A percentile compares a stretch with the other conserved stretches of the same genome.
phyloP scores from a whole-genome alignment of 2,329 filamentous ascomycete species.

The Cytospora piceicola region DNA sequence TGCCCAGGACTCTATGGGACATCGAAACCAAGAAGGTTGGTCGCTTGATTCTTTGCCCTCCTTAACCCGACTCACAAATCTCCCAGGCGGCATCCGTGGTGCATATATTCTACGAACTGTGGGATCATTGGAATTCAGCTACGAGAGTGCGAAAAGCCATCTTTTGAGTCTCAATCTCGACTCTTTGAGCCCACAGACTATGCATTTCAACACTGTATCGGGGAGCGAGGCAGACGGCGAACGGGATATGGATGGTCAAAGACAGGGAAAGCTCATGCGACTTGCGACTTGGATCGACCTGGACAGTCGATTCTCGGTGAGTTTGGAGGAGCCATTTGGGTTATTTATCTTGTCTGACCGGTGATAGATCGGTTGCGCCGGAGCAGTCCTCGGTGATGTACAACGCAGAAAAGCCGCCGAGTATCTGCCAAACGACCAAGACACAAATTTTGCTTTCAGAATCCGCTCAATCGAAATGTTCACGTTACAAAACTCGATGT shows the following conservation, averaged over 20 bases:
- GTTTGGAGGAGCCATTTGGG: conserved; percentile 28
- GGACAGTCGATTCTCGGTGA: conserved; percentile 71
- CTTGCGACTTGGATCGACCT: conserved; percentile 74
- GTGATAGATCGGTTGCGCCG: conserved; percentile 75
- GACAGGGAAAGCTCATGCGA: conserved; percentile 67
- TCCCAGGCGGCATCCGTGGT: conserved; percentile 43
- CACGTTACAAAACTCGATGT: conserved; percentile 68
- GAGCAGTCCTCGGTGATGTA: conserved; percentile 82
- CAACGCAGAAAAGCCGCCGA: conserved; percentile 68
- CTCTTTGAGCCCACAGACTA: conserved; percentile 52
- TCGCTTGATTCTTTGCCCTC: not conserved
- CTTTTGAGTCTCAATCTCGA: conserved; percentile 62
- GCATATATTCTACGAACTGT: conserved; percentile 65
- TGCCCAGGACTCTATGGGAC: conserved; percentile 40
- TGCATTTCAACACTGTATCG: conserved; percentile 57
- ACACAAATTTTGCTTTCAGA: conserved; percentile 58
- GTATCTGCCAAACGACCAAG: conserved; percentile 63
- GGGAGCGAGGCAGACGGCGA: conserved; percentile 44
- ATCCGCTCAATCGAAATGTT: conserved; percentile 75
- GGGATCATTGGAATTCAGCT: conserved; percentile 73
- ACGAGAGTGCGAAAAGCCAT: conserved; percentile 67
- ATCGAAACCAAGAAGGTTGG: conserved; percentile 33
- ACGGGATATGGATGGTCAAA: conserved; percentile 47
- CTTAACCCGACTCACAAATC: conserved; percentile 7
- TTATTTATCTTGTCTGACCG: not conserved